A percentile compares a stretch with the other conserved stretches of the same genome.
Conservation (phyloP, 1,284 basidiomycete species). For the Malassezia globosa region DNA sequence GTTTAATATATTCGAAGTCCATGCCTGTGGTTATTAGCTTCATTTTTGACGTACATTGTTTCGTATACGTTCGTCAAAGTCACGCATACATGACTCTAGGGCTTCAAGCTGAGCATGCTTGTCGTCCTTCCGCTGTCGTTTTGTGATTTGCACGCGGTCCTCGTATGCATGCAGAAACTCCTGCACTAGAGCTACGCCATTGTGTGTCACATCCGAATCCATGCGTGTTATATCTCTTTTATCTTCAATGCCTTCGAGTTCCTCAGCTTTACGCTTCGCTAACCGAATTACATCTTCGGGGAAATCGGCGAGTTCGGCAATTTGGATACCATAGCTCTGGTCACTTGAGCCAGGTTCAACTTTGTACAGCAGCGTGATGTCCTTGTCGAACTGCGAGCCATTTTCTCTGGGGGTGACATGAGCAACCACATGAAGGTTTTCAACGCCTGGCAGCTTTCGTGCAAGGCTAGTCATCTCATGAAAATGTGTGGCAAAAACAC, state of each 20-base stretch:
- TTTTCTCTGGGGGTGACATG: constrained; percentile 58
- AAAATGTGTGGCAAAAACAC: constrained; percentile 94
- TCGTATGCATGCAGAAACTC: constrained; percentile 10
- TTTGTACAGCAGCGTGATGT: constrained; percentile 73
- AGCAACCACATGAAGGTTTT: constrained; percentile 90
- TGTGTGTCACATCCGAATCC: background rate
- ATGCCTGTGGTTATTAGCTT: constrained; percentile 3
- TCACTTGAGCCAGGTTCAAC: constrained; percentile 63
- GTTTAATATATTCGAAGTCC: constrained; percentile 10
- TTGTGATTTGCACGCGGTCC: background rate
- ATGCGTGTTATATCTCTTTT: background rate
- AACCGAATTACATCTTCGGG: constrained; percentile 85
- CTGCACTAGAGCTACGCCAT: constrained; percentile 11
- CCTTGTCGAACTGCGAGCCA: constrained; percentile 54
- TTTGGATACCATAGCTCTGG: constrained; percentile 96
- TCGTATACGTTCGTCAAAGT: constrained; percentile 9
- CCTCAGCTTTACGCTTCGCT: constrained; percentile 87
- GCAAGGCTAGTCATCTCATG: constrained; percentile 90
- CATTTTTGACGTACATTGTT: constrained; percentile 6
- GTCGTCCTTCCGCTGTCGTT: background rate
- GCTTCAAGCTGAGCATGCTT: constrained; percentile 2
- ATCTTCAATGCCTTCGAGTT: constrained; percentile 77
- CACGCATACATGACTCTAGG: constrained; percentile 8
- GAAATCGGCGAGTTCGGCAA: constrained; percentile 90
- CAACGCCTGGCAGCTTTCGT: constrained; percentile 72